phyloP scores from a whole-genome alignment of 2,329 filamentous ascomycete genomes.

The Cladobotryum protrusum region DNA sequence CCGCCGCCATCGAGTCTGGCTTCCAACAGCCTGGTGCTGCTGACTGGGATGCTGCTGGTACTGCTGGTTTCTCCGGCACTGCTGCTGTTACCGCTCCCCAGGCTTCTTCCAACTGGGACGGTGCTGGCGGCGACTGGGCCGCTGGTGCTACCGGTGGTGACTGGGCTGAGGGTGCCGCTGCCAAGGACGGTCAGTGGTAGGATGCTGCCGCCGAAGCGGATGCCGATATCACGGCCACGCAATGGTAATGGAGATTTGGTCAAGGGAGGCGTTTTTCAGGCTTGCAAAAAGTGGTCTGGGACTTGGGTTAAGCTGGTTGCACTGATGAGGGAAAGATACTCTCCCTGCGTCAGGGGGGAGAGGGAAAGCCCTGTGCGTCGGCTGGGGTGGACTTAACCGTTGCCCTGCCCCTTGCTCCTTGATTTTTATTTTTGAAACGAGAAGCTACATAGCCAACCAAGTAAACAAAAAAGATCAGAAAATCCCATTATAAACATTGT shows the following conservation, averaged over 20 bases:
- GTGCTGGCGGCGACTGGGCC: conserved; percentile 57
- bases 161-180: conserved; percentile 57
- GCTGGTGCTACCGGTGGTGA: conserved; percentile 59
- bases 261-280: conserved; percentile 18
- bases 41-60: conserved; percentile 82
- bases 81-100: conserved; percentile 40
- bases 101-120: conserved; percentile 51
- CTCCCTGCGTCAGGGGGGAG: conserved; percentile 29
- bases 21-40: conserved; percentile 58
- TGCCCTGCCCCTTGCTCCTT: conserved; percentile 51
- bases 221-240: conserved; percentile 1
- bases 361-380: conserved; percentile 99
- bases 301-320: conserved; percentile 55
- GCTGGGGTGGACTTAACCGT: conserved; percentile 85
- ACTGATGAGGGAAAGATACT: conserved; percentile 99
- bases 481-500: neutral
- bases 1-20: conserved; percentile 70
- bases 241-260: conserved; percentile 15
- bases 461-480: conserved; percentile 16
- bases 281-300: conserved; percentile 14
- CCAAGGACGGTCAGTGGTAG: conserved; percentile 53
- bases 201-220: conserved; percentile 8
- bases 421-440: conserved; percentile 17
- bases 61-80: conserved; percentile 55
- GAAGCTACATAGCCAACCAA: conserved; percentile 20